Evolutionary conservation across 345 rosid genomes (phyloP), one percentile per base, ranked within the genome.

Genomic region (Arabidopsis arenosa): DNA sequence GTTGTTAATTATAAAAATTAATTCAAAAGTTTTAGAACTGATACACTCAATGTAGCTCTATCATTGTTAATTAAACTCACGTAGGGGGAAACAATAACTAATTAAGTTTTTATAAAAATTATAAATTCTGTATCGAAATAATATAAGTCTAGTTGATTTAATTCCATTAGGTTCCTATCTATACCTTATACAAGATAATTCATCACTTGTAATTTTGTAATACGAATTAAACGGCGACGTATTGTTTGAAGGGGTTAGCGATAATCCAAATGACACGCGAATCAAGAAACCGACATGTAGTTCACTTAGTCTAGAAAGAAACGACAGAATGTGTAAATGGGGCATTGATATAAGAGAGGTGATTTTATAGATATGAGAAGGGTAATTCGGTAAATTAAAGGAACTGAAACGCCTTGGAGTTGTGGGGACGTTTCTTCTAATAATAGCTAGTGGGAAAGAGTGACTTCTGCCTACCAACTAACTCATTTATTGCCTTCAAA

Each of bases 381-480:
- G 69, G 70, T 53, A 61, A 35, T 10, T 61, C 0, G 14, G 72
- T 70, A 47, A 76, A 55, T 63, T 4, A 9, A 56, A 5, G 45
- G 2, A 45, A 10, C 39, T 28, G 45, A 63, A 77, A 77, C 80
- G 75, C 51, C 75, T 62, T 76, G 70, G 75, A 62, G 75, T 69
- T 77, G 66, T 71, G 53, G 55, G 67, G 76, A 70, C 80, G 80
- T 77, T 69, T 64, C 72, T 63, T 47, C 66, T 63, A 44, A 54
- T 70, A 70, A 76, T 63, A 70, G 51, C 76, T 36, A 63, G 72
- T 71, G 80, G 66, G 76, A 77, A 77, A 55, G 80, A 55, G 52
- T 37, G 71, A 70, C 80, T 77, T 70, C 76, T 70, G 66, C 72
- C 23, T 18, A 56, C 80, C 76, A 77, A 70, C 76, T 13, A 77